Percentiles rank a stretch among this genome's conserved stretches.
These are phyloP conservation scores for Persicaria maculosa DNA, from an alignment of 148 eudicot species.

Conservation along the genomic window DNA sequence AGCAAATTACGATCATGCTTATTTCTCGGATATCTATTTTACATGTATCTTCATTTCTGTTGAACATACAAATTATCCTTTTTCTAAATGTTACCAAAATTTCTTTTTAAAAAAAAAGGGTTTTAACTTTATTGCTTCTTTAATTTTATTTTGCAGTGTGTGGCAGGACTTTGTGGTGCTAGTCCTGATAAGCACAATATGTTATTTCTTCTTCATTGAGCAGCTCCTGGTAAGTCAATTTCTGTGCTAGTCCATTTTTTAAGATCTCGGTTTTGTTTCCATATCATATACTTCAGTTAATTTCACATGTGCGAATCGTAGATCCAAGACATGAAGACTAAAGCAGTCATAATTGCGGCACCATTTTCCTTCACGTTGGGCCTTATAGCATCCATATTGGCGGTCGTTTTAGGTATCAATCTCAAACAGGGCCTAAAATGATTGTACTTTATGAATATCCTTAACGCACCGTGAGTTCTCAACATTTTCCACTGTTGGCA, in stretches of 20 bases:
- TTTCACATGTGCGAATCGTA: slow-evolving; percentile 15
- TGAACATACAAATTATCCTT: neutral
- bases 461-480: neutral
- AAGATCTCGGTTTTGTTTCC: neutral
- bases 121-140: neutral
- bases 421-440: neutral
- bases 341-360: slow-evolving; percentile 70
- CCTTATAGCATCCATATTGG: slow-evolving; percentile 57
- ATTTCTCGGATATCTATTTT: neutral
- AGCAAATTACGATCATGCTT: too few species aligned
- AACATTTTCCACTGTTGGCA: slow-evolving; percentile 26
- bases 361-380: slow-evolving; percentile 73
- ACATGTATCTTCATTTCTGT: neutral
- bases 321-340: slow-evolving; percentile 57
- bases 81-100: neutral
- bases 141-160: slow-evolving; percentile 43
- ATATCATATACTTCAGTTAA: neutral
- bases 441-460: neutral
- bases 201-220: slow-evolving; percentile 96
- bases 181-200: slow-evolving; percentile 72
- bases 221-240: slow-evolving; percentile 61
- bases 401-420: slow-evolving; percentile 55
- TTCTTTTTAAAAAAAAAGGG: neutral
- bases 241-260: neutral
- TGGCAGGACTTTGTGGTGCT: slow-evolving; percentile 98